Percentiles rank a stretch among this genome's conserved stretches.
These are phyloP conservation scores for Centella asiatica DNA, from an alignment of 129 eudicot species.

Conservation along the genomic window DNA sequence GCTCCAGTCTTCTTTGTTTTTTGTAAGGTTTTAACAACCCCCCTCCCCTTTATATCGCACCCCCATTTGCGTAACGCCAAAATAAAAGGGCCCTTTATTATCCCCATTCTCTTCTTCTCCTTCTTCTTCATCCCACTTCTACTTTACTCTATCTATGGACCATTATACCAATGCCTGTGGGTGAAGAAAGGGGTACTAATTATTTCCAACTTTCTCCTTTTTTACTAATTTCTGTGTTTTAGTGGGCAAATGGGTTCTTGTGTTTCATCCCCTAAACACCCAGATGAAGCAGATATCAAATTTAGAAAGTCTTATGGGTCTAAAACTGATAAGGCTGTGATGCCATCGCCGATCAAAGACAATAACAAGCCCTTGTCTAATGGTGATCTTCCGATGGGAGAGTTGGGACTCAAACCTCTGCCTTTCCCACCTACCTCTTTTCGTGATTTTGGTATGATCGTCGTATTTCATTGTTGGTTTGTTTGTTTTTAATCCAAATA, in stretches of 20 bases:
- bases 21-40: too few relatives aligned
- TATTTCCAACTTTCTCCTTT: too few relatives aligned
- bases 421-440: not conserved
- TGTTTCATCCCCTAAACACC: slow-evolving; percentile 1
- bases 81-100: too few relatives aligned
- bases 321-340: not conserved
- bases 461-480: not conserved
- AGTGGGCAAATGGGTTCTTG: slow-evolving; percentile 17
- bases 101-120: too few relatives aligned
- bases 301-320: slow-evolving; percentile 4
- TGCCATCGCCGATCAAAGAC: slow-evolving; percentile 1
- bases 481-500: not conserved
- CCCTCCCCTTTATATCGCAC: too few relatives aligned
- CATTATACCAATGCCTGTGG: not conserved
- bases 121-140: slow-evolving; percentile 1
- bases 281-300: slow-evolving; percentile 10
- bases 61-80: not conserved
- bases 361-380: not conserved
- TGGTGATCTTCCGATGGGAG: not conserved
- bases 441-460: slow-evolving; percentile 8
- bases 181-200: not conserved
- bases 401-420: not conserved
- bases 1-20: not conserved
- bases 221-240: too few relatives aligned
- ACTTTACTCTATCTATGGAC: slow-evolving; percentile 10